Conservation (phyloP, 352 stramenopile species). For the Globisporangium lucens region DNA sequence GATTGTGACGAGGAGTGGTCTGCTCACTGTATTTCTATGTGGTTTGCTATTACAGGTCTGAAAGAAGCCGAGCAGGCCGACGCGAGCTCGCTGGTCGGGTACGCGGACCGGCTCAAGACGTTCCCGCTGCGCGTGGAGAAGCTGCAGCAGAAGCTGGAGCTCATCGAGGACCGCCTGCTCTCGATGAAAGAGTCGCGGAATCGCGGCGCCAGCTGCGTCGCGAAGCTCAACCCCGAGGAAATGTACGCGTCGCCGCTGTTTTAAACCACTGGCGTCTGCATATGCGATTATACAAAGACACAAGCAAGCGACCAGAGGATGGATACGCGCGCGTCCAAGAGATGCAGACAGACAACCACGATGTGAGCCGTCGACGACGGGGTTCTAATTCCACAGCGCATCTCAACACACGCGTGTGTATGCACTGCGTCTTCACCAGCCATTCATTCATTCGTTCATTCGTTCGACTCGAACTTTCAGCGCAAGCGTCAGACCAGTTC, state of each 20-base stretch:
- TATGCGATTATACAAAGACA: neutral
- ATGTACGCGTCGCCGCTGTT: conserved; percentile 47
- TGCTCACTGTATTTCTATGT: neutral
- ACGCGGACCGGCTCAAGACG: conserved; percentile 64
- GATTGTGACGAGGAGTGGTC: too few species aligned
- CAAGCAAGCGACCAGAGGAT: neutral
- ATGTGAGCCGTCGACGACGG: neutral
- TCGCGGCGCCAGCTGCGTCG: conserved; percentile 24
- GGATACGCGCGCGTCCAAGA: neutral
- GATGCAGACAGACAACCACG: too few species aligned
- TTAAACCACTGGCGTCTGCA: conserved; percentile 13
- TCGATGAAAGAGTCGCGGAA: conserved; percentile 53
- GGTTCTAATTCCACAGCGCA: neutral
- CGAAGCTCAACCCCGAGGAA: conserved; percentile 29
- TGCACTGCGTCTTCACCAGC: too few species aligned
- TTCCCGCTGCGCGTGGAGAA: conserved; percentile 64
- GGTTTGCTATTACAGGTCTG: conserved; percentile 30
- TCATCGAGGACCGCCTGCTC: conserved; percentile 63
- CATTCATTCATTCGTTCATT: too few species aligned
- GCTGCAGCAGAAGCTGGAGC: conserved; percentile 66
- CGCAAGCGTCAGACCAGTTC: too few species aligned
- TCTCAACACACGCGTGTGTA: neutral
- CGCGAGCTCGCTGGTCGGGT: conserved; percentile 53
- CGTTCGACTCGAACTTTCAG: too few species aligned
- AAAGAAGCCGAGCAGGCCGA: conserved; percentile 63